Evolutionary conservation across 805 yeast genomes (phyloP).

Genomic region (Saccharomycopsis fermentans): DNA sequence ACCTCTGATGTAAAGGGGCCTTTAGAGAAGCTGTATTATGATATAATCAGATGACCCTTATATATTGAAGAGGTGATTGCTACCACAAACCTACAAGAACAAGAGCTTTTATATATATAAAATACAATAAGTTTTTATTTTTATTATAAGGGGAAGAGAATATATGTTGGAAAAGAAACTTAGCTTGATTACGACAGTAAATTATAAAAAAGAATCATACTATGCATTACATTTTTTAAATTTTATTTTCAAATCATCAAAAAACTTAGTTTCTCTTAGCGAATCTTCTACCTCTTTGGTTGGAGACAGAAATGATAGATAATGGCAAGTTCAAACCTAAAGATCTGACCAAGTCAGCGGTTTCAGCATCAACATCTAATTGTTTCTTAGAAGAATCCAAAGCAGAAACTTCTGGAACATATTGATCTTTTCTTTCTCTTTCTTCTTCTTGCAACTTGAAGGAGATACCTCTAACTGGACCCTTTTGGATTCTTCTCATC

Average conservation of each 20-base stretch:
- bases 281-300: constrained; percentile 89
- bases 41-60: too few relatives aligned
- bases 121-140: not conserved
- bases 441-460: constrained; percentile 99
- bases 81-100: not conserved
- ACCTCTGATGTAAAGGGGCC: too few relatives aligned
- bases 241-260: not conserved
- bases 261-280: constrained; percentile 66
- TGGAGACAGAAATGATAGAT: constrained; percentile 75
- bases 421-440: constrained; percentile 99
- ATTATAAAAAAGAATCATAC: not conserved
- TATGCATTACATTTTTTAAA: not conserved
- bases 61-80: too few relatives aligned
- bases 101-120: not conserved
- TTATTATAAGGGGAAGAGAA: not conserved
- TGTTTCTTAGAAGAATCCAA: constrained; percentile 94
- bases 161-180: not conserved
- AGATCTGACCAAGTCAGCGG: constrained; percentile 17
- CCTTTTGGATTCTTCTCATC: constrained; percentile 99
- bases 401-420: constrained; percentile 99
- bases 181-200: not conserved
- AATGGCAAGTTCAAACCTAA: constrained; percentile 59
- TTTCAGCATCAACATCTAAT: constrained; percentile 40
- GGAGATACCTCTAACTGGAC: constrained; percentile 99
- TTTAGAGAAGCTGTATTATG: too few relatives aligned